These are phyloP conservation scores for Primulina tabacum DNA, from an alignment of 257 asterid species.

Conservation along the genomic window DNA sequence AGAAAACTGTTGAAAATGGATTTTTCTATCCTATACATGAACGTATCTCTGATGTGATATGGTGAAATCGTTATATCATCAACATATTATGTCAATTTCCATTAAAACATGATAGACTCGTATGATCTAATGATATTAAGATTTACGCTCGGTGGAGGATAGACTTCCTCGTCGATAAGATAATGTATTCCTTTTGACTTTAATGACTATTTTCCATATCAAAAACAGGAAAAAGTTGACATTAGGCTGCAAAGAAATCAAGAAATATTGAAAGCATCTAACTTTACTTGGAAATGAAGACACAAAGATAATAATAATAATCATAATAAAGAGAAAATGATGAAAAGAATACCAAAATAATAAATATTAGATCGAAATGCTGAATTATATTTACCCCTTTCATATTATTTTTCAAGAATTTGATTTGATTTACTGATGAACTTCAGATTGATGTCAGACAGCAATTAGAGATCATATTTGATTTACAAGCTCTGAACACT, in stretches of 20 bases:
- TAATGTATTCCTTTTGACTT: not conserved
- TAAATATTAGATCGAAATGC: no score
- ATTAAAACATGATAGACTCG: no score
- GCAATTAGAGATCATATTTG: not conserved
- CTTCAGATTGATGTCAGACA: not conserved
- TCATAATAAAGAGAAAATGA: no score
- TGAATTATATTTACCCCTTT: not conserved
- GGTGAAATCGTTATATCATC: no score
- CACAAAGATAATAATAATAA: no score
- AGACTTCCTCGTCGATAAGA: not conserved
- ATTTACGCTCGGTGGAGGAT: no score
- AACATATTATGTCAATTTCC: no score
- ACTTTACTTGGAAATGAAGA: not conserved
- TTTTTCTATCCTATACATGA: no score
- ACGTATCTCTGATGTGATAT: no score
- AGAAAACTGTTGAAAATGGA: no score
- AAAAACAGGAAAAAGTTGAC: not conserved
- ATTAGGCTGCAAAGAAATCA: not conserved
- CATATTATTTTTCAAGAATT: not conserved
- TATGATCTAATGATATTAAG: no score
- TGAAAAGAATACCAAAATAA: no score
- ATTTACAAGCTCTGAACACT: not conserved
- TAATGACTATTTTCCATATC: not conserved
- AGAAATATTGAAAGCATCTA: not conserved
- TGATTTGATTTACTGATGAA: not conserved